phyloP scores from a whole-genome alignment of 371 early-diverging fungal species.

The Capillidium heterosporum region DNA sequence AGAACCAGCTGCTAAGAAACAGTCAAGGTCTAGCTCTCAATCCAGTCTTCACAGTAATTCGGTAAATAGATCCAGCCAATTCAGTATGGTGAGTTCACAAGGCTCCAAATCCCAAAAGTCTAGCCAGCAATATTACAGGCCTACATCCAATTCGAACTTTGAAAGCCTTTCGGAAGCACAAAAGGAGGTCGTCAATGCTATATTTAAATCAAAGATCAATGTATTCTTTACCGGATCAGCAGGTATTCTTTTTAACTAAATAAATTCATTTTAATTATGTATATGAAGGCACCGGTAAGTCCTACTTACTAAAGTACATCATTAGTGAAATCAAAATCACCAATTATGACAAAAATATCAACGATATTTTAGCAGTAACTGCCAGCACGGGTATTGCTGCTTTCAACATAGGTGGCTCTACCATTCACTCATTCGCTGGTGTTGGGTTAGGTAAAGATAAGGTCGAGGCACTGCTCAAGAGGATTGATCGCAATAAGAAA shows the following conservation, averaged over 20 bases:
- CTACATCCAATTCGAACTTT: no score
- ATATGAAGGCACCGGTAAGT: not conserved
- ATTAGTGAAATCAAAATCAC: not conserved
- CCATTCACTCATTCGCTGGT: constrained; percentile 35
- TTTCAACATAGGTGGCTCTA: constrained; percentile 27
- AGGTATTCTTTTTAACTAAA: constrained; percentile 7
- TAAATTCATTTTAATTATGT: not conserved
- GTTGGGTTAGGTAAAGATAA: constrained; percentile 15
- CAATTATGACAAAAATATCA: not conserved
- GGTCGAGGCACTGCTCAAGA: not conserved
- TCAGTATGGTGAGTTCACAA: no score
- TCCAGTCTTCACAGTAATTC: no score
- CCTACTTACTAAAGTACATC: not conserved
- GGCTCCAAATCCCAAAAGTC: no score
- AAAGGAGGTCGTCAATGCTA: not conserved
- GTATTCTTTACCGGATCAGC: constrained; percentile 34
- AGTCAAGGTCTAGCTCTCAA: no score
- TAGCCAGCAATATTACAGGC: no score
- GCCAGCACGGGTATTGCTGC: constrained; percentile 14
- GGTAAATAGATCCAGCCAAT: no score
- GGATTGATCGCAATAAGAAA: not conserved
- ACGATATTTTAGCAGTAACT: not conserved
- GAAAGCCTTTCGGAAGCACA: no score
- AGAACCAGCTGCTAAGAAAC: no score
- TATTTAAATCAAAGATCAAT: constrained; percentile 12